Evolutionary conservation across 371 early-diverging fungal genomes (phyloP).

Genomic region (Nosema muscidifuracis): DNA sequence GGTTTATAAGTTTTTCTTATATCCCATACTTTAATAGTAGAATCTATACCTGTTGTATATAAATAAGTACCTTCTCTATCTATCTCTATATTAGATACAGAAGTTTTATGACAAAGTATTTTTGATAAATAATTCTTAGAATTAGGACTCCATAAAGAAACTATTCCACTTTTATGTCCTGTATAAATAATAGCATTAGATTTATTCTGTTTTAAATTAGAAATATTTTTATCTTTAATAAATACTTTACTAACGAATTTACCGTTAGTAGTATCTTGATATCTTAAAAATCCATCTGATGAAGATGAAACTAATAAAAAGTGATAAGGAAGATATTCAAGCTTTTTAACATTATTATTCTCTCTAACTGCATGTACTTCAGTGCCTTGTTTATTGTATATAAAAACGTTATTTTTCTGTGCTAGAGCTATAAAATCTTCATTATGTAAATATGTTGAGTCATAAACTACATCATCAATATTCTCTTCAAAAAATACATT

Average conservation of each 20-base stretch:
- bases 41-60: conserved; percentile 83
- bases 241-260: conserved; percentile 69
- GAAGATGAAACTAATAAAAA: conserved; percentile 77
- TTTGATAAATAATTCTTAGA: conserved; percentile 75
- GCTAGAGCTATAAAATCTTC: conserved; percentile 90
- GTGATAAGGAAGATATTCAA: conserved; percentile 90
- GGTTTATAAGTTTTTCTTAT: conserved; percentile 69
- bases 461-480: conserved; percentile 76
- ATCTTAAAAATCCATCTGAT: conserved; percentile 67
- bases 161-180: conserved; percentile 82
- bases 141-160: conserved; percentile 84
- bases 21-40: conserved; percentile 86
- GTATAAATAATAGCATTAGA: conserved; percentile 81
- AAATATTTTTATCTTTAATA: conserved; percentile 40
- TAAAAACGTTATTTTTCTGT: conserved; percentile 84
- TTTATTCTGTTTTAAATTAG: conserved; percentile 69
- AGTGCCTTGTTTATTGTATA: conserved; percentile 82
- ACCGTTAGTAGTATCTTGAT: conserved; percentile 92
- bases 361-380: conserved; percentile 83
- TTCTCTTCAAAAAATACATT: conserved; percentile 74
- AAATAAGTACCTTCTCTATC: conserved; percentile 76
- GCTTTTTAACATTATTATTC: conserved; percentile 70
- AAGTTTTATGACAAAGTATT: conserved; percentile 80
- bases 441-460: conserved; percentile 75
- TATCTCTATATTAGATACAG: conserved; percentile 74